Base-by-base conservation (phyloP, 2,329 filamentous ascomycete species). In the Triangularia setosa region DNA sequence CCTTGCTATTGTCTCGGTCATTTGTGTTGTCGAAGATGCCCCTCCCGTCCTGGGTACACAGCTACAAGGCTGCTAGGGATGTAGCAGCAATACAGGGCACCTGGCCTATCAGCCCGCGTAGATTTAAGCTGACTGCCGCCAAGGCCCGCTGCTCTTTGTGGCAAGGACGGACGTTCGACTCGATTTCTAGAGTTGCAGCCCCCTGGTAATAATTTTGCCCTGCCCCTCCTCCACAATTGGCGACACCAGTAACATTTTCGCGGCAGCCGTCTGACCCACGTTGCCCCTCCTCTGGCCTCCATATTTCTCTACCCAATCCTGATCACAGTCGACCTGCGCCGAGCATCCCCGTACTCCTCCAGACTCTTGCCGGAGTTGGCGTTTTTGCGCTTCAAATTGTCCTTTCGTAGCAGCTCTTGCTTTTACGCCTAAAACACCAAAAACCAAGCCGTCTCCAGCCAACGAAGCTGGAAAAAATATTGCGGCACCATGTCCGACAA, bases 401-500 rank as follows among this genome's bases (percentile, higher is more conserved):
- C 40, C 11, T 18, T 48, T 48, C n/a, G 18, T 48, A 48, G 35
- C 30, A 53, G n/a, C 48, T 58, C 48, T 16, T 59, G 44, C 21
- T 53, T 54, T 59, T 65, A 58, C 60, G 55, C 60, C 57, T 53
- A 40, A 18, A 40, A 52, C 57, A 58, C 48, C n/a, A 61, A 58
- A 48, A 35, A 30, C 24, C 56, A 57, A n/a, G 24, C 59, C 60
- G 18, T 60, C 53, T 30, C 57, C 58, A 58, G 58, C 65, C n/a
- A 7, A 48, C n/a, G 40, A 48, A 48, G 40, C 40, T 48, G 40
- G 40, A 18, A 21, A 48, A 48, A 64, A 25, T 58, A 68, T 27
- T 63, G 55, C 23, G 63, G 59, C 80, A 84, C 74, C 75, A 97
- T 97, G 93, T 85, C 91, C 77, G 93, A 97, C 85, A 97, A 91